Conservation (phyloP, 805 yeast genomes). For the Wickerhamiella australiensis region DNA sequence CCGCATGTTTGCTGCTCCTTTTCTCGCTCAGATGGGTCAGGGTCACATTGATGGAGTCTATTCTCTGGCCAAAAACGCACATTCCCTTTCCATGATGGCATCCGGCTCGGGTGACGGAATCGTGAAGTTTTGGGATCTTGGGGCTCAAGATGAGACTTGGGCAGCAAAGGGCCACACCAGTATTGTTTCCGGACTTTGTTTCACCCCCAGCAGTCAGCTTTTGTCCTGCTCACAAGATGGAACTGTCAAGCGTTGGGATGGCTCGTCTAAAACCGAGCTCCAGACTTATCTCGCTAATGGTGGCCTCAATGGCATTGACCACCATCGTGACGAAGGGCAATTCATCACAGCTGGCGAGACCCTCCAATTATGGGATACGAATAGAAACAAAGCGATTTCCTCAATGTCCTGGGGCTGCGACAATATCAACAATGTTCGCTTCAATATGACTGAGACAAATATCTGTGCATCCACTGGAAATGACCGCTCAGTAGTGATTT, state of each 20-base stretch:
- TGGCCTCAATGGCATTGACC: conserved; percentile 76
- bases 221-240: conserved; percentile 87
- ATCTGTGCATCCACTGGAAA: conserved; percentile 73
- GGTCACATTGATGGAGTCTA: conserved; percentile 96
- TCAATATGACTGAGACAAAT: conserved; percentile 82
- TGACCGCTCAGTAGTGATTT: conserved; percentile 80
- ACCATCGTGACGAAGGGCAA: conserved; percentile 55
- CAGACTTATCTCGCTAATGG: conserved; percentile 77
- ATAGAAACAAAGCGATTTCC: conserved; percentile 62
- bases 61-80: conserved; percentile 66
- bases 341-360: conserved; percentile 90
- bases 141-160: conserved; percentile 60
- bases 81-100: conserved; percentile 60
- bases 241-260: conserved; percentile 79
- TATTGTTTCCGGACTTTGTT: conserved; percentile 71
- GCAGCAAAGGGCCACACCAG: conserved; percentile 85
- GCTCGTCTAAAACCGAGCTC: conserved; percentile 31
- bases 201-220: conserved; percentile 52
- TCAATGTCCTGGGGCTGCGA: conserved; percentile 95
- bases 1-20: conserved; percentile 95
- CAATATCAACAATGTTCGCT: conserved; percentile 66
- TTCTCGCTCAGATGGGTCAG: conserved; percentile 83
- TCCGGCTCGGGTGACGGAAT: conserved; percentile 94
- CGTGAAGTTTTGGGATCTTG: conserved; percentile 85
- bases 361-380: conserved; percentile 85